A percentile compares a stretch with the other conserved stretches of the same genome.
Conservation (phyloP, 192 early-diverging fungal species). For the Bifiguratus adelaidae region DNA sequence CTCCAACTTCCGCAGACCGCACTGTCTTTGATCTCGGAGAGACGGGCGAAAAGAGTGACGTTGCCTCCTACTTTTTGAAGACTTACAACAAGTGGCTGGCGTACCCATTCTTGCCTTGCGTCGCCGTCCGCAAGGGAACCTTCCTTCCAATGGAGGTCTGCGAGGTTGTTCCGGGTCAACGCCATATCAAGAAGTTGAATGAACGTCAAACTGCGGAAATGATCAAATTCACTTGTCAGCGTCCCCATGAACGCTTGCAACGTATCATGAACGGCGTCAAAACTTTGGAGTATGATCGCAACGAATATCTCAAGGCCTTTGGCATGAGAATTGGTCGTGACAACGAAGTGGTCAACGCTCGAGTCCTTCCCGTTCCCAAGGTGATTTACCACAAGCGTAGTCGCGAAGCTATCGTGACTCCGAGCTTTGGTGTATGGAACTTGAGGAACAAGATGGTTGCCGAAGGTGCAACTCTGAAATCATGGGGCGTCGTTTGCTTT, state of each 20-base stretch:
- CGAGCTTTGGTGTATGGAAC: slow-evolving; percentile 80
- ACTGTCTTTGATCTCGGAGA: slow-evolving; percentile 64
- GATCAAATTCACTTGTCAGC: slow-evolving; percentile 87
- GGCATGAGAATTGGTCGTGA: slow-evolving; percentile 53
- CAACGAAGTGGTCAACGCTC: slow-evolving; percentile 61
- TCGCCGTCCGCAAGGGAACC: slow-evolving; percentile 59
- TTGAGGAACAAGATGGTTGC: slow-evolving; percentile 71
- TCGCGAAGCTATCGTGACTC: slow-evolving; percentile 31
- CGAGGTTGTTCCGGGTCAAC: slow-evolving; percentile 71
- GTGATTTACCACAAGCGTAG: slow-evolving; percentile 51
- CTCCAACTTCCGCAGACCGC: slow-evolving; percentile 43
- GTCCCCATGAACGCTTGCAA: slow-evolving; percentile 70
- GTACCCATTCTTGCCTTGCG: slow-evolving; percentile 76
- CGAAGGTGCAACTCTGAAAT: slow-evolving; percentile 60
- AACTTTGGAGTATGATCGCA: slow-evolving; percentile 50
- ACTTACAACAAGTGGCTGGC: slow-evolving; percentile 60
- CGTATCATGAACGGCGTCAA: slow-evolving; percentile 73
- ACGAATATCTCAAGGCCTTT: slow-evolving; percentile 70
- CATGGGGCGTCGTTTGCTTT: slow-evolving; percentile 78
- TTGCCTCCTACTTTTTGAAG: slow-evolving; percentile 68
- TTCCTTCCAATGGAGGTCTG: slow-evolving; percentile 90
- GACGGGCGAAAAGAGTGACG: slow-evolving; percentile 38
- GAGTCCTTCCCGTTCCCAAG: slow-evolving; percentile 68
- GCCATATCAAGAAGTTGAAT: slow-evolving; percentile 72
- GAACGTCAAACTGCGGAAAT: slow-evolving; percentile 87